phyloP scores from a whole-genome alignment of 2,329 filamentous ascomycete genomes.

The Scopulariopsis brevicaulis region DNA sequence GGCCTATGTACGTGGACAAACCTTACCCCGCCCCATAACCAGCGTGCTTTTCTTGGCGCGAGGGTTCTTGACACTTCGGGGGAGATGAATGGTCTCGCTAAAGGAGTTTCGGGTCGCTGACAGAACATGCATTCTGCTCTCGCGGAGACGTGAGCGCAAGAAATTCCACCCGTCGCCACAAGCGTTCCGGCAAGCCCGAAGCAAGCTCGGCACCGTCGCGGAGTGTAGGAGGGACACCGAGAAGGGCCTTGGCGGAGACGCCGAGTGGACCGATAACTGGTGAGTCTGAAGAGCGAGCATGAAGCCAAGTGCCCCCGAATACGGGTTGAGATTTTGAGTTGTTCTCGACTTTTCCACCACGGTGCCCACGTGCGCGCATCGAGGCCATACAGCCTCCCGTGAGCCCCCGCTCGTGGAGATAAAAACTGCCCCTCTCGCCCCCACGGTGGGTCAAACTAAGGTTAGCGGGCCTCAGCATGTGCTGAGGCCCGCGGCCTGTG shows the following conservation, averaged over 20 bases:
- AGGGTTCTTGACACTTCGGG: background rate
- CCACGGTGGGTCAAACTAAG: background rate
- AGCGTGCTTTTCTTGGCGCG: background rate
- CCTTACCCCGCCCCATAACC: background rate
- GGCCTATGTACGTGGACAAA: background rate
- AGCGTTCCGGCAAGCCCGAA: constrained; percentile 11
- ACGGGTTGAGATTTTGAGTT: background rate
- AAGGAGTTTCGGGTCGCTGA: background rate
- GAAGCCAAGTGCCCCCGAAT: background rate
- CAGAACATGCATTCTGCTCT: constrained; percentile 1
- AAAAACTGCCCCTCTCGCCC: background rate
- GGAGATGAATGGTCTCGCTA: background rate
- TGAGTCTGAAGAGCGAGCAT: background rate
- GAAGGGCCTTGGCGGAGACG: constrained; percentile 1
- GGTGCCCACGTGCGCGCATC: background rate
- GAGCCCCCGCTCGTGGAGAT: background rate
- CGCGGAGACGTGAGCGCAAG: constrained; percentile 6
- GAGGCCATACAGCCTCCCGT: background rate
- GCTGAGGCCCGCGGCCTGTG: background rate
- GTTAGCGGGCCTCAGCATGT: background rate
- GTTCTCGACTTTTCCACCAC: background rate
- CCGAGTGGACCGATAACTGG: constrained; percentile 4
- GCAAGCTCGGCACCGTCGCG: constrained; percentile 17
- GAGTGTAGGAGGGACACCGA: constrained; percentile 10
- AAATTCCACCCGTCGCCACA: constrained; percentile 8